Base-by-base conservation (phyloP, 345 rosid genomes). In the Lepidium sativum region DNA sequence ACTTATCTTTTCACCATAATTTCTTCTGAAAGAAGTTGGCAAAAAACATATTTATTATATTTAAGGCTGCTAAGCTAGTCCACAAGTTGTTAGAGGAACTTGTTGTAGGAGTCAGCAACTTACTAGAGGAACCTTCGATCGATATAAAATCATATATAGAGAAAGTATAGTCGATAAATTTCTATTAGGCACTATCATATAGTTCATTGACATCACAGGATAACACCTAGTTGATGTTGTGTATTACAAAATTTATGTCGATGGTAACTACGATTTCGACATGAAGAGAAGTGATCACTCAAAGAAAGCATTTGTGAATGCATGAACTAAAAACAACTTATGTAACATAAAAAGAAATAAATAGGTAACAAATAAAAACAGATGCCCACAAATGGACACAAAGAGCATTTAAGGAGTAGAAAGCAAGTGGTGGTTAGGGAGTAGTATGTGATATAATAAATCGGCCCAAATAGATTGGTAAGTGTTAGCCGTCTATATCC, bases 351-450 rank as follows among this genome's bases (percentile, higher is more conserved):
- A 12, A 18, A 15, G 8, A 29, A 32, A 17, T 1, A 45, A 39
- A 34, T 35, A 47, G 16, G 60, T 48, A 51, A 71, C 14, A 25
- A 49, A 13, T 9, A 6, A 21, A 57, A 56, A 72, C 76, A 71
- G 60, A 40, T 56, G 76, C 50, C 71, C 60, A 51, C 67, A 58
- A 41, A 65, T 65, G 71, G 67, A 52, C 4, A 32, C 34, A 58
- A 15, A 40, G 55, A 65, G 71, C 76, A 72, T 65, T 72, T 12
- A 72, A 50, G 27, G 45, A 58, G 67, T 51, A 42, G 76, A 65
- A 57, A 20, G 52, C 59, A 44, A 63, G 64, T 63, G 56, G 76
- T 65, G 17, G 71, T 72, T 72, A 65, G 76, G 48, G 55, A 15
- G 61, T 70, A 14, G 60, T 63, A 70, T 71, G 66, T 42, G 65